These are phyloP conservation scores for Curvularia verruculosa DNA, from an alignment of 2,329 filamentous ascomycete genomes.

Conservation along the genomic window DNA sequence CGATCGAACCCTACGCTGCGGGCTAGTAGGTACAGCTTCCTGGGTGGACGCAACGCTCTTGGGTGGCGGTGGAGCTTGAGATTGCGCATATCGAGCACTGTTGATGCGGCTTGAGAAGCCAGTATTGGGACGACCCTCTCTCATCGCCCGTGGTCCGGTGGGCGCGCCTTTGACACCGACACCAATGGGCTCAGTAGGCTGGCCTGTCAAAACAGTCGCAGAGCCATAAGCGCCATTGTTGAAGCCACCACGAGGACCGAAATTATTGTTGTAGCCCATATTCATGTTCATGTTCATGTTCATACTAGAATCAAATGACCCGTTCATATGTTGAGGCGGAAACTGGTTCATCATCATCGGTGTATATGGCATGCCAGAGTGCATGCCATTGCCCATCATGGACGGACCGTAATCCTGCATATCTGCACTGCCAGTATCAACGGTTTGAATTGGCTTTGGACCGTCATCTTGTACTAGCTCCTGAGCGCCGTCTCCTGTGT, in stretches of 20 bases:
- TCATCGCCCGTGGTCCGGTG: slow-evolving; percentile 92
- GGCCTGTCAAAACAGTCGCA: slow-evolving; percentile 46
- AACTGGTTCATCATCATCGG: slow-evolving; percentile 51
- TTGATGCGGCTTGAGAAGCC: slow-evolving; percentile 68
- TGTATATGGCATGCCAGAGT: slow-evolving; percentile 28
- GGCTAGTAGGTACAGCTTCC: slow-evolving; percentile 30
- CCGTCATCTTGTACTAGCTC: slow-evolving; percentile 25
- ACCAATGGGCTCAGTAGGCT: slow-evolving; percentile 49
- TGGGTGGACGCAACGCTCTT: slow-evolving; percentile 31
- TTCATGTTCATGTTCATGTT: slow-evolving; percentile 52
- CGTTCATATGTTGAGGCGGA: slow-evolving; percentile 58
- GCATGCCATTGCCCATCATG: slow-evolving; percentile 41
- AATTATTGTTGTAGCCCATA: slow-evolving; percentile 47
- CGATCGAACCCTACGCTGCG: slow-evolving; percentile 39
- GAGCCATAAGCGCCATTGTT: slow-evolving; percentile 44
- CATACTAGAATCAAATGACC: slow-evolving; percentile 47
- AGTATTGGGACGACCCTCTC: slow-evolving; percentile 83
- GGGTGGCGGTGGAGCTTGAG: slow-evolving; percentile 19
- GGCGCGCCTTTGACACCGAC: slow-evolving; percentile 75
- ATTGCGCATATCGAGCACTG: slow-evolving; percentile 35
- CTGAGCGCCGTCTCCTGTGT: slow-evolving; percentile 25
- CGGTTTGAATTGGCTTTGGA: slow-evolving; percentile 44
- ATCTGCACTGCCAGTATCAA: slow-evolving; percentile 37
- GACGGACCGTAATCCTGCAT: slow-evolving; percentile 31
- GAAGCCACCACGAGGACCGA: slow-evolving; percentile 56